Base-by-base conservation (phyloP, 2,329 filamentous ascomycete species). In the Fusarium coicis region DNA sequence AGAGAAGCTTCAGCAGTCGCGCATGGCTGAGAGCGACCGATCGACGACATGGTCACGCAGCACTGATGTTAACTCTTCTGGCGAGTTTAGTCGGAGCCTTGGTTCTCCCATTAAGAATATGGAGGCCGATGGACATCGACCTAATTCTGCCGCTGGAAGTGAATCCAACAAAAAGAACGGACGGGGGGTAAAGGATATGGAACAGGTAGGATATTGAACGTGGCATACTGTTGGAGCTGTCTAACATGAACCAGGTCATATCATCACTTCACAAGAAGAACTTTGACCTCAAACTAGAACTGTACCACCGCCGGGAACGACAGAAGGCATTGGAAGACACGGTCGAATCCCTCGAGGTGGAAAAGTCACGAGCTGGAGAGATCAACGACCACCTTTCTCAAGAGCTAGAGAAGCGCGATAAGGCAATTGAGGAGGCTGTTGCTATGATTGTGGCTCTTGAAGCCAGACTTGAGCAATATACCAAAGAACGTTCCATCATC, bases 201-300 rank as follows among this genome's bases (percentile, higher is more conserved):
- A 93, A 79, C 85, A 90, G 82, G 89, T 91, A 81, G 63, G 85
- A 37, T n/a, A n/a, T 16, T 15, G 5, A 4, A 14, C 18, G 30
- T 8, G 5, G 7, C 18, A 19, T 5, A 18, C 16, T 34, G n/a
- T 11, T 26, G 5, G 16, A 32, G 9, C 2, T n/a, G 23, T 36
- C 70, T 76, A 66, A 74, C 61, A 43, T 37, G 23, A 37, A n/a
- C 52, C 6, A 92, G 87, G 89, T 91, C 60, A 82, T 93, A 58
- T 92, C 92, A 9, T 91, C 85, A 4, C 82, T 94, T 28, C 90
- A 92, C 79, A 94, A 94, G 78, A 89, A 93, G 81, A 94, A 94
- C 76, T 94, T 94, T 74, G 92, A 93, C 73, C 85, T 94, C 46
- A 94, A 94, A 80, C 84, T 94, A 37, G 92, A 94, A 78, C 81